Percentiles rank a stretch among this genome's conserved stretches.
Evolutionary conservation across 139 green algal species (phyloP).

Genomic region (Chlorokybus atmophyticus): DNA sequence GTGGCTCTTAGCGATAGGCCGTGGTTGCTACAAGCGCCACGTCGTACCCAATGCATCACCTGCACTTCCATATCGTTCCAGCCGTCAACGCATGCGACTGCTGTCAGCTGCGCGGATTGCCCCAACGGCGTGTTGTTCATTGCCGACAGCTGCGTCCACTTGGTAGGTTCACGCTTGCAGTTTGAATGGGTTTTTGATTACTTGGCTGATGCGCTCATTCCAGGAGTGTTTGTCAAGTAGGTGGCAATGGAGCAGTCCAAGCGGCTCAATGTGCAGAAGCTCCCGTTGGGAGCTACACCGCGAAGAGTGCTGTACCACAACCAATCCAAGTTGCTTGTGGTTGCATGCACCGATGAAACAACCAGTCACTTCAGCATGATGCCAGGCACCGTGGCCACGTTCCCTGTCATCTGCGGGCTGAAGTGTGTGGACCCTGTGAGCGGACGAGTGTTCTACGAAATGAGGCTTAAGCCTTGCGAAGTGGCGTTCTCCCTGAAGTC

Average conservation of each 20-base stretch:
- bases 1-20: slow-evolving; percentile 21
- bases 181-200: no score
- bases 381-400: no score
- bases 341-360: neutral
- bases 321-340: slow-evolving; percentile 10
- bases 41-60: slow-evolving; percentile 1
- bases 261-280: slow-evolving; percentile 10
- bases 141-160: slow-evolving; percentile 16
- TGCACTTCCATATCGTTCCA: slow-evolving; percentile 20
- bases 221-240: neutral
- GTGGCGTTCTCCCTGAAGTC: slow-evolving; percentile 14
- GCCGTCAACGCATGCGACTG: slow-evolving; percentile 13
- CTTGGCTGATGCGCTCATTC: neutral
- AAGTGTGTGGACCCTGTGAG: slow-evolving; percentile 16
- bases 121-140: slow-evolving; percentile 18
- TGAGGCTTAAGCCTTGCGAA: slow-evolving; percentile 5
- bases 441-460: neutral
- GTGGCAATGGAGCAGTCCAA: slow-evolving; percentile 17
- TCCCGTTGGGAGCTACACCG: slow-evolving; percentile 13
- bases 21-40: slow-evolving; percentile 17
- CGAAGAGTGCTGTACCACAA: slow-evolving; percentile 19
- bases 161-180: no score
- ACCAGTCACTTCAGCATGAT: neutral
- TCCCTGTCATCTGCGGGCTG: no score
- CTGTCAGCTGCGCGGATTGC: slow-evolving; percentile 17